A percentile compares a stretch with the other conserved stretches of the same genome.
Conservation (phyloP, 1,284 basidiomycete genomes). For the Cutaneotrichosporon dermatis region DNA sequence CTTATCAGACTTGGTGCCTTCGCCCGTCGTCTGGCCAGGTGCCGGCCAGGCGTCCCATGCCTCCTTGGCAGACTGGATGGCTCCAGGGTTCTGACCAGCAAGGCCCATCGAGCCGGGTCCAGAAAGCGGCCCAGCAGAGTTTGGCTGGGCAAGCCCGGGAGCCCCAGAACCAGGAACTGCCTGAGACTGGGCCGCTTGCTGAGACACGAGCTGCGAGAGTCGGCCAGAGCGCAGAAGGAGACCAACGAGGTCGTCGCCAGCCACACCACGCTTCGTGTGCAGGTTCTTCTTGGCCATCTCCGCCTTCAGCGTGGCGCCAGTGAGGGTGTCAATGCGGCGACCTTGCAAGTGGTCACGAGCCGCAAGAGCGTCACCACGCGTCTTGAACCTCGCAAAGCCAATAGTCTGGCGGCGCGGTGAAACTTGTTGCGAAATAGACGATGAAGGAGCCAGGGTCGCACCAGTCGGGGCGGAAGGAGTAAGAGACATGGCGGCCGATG, state of each 20-base stretch:
- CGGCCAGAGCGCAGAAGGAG: constrained; percentile 38
- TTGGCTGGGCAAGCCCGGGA: constrained; percentile 5
- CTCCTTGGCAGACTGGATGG: constrained; percentile 26
- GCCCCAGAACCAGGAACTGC: constrained; percentile 6
- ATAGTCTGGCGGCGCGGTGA: constrained; percentile 75
- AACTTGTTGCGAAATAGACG: constrained; percentile 21
- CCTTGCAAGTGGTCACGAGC: constrained; percentile 89
- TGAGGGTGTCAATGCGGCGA: constrained; percentile 86
- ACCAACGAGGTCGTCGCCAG: constrained; percentile 48
- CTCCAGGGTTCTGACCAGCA: constrained; percentile 14
- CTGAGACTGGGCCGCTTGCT: constrained; percentile 14
- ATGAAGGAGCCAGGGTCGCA: constrained; percentile 25
- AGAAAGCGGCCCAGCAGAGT: background rate
- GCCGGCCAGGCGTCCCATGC: constrained; percentile 35
- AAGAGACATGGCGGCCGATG: constrained; percentile 51
- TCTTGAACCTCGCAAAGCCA: constrained; percentile 93
- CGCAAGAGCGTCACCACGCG: constrained; percentile 77
- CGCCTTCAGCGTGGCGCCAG: constrained; percentile 88
- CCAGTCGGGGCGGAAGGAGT: constrained; percentile 49
- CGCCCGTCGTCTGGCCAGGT: constrained; percentile 11
- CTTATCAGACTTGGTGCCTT: constrained; percentile 12
- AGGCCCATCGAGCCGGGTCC: background rate
- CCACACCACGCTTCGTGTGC: constrained; percentile 81
- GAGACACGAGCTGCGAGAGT: constrained; percentile 24
- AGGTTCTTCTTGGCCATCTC: constrained; percentile 99